Conservation (phyloP, 2,329 filamentous ascomycete species). For the Westerdykella aurantiaca region DNA sequence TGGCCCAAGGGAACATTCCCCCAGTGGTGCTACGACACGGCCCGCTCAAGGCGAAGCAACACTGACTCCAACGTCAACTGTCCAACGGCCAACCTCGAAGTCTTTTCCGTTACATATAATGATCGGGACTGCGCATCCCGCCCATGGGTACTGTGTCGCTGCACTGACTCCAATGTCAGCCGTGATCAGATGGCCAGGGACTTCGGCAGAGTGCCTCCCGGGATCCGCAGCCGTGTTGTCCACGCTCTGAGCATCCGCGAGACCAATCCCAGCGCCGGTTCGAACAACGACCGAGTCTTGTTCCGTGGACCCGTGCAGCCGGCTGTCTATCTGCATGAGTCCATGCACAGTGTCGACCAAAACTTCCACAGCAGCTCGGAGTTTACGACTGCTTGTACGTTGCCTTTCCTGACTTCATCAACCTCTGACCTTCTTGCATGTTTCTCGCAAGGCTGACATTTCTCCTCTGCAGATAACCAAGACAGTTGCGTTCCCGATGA, state of each 20-base stretch:
- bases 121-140: conserved; percentile 5
- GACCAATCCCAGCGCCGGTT: conserved; percentile 2
- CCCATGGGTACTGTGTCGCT: conserved; percentile 10
- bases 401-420: too few relatives aligned
- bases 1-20: conserved; percentile 5
- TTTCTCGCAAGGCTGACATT: too few relatives aligned
- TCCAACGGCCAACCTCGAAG: conserved; percentile 7
- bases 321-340: conserved; percentile 6
- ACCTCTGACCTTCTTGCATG: too few relatives aligned
- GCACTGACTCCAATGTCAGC: conserved; percentile 8
- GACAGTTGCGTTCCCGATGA: conserved; percentile 8
- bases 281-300: conserved; percentile 5
- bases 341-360: conserved; percentile 6
- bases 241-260: conserved; percentile 6
- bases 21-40: conserved; percentile 9
- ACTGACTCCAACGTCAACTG: conserved; percentile 6
- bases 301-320: conserved; percentile 3
- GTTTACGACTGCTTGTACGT: conserved; percentile 2
- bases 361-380: conserved; percentile 2
- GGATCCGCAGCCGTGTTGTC: conserved; percentile 9
- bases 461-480: conserved; percentile 1
- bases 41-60: conserved; percentile 3
- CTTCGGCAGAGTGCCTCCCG: conserved; percentile 8
- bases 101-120: conserved; percentile 8
- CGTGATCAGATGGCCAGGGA: conserved; percentile 5